Evolutionary conservation across 176 grass and related monocot species (phyloP).

Genomic region (Oryza meridionalis): DNA sequence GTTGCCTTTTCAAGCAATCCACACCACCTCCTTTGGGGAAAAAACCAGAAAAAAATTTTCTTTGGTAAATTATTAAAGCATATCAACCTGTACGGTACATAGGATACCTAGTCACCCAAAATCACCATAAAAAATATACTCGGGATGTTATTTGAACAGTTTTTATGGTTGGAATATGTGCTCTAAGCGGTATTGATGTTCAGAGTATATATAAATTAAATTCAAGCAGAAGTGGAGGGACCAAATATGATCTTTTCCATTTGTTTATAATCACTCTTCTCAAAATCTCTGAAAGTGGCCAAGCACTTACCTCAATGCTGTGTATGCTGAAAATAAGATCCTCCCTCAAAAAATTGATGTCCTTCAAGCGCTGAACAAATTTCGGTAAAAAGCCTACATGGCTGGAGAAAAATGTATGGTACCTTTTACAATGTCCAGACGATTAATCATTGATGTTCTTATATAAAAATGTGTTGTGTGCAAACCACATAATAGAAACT

Average conservation of each 20-base stretch:
- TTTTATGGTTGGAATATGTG: background rate
- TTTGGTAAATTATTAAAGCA: background rate
- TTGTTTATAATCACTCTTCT: no score
- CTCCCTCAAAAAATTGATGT: constrained; percentile 89
- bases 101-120: background rate
- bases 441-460: background rate
- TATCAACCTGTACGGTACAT: background rate
- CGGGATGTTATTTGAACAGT: background rate
- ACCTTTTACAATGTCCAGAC: background rate
- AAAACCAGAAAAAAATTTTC: background rate
- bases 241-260: no score
- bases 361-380: constrained; percentile 82
- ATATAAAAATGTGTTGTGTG: background rate
- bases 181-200: background rate
- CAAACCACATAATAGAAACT: background rate
- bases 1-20: background rate
- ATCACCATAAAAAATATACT: background rate
- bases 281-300: background rate
- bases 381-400: constrained; percentile 84
- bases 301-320: constrained; percentile 80
- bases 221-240: background rate
- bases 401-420: constrained; percentile 36
- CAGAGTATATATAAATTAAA: background rate
- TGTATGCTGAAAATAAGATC: constrained; percentile 94
- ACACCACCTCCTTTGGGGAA: background rate